A percentile compares a stretch with the other conserved stretches of the same genome.
These are phyloP conservation scores for Knoxdaviesia capensis DNA, from an alignment of 2,329 filamentous ascomycete species.

Conservation along the genomic window DNA sequence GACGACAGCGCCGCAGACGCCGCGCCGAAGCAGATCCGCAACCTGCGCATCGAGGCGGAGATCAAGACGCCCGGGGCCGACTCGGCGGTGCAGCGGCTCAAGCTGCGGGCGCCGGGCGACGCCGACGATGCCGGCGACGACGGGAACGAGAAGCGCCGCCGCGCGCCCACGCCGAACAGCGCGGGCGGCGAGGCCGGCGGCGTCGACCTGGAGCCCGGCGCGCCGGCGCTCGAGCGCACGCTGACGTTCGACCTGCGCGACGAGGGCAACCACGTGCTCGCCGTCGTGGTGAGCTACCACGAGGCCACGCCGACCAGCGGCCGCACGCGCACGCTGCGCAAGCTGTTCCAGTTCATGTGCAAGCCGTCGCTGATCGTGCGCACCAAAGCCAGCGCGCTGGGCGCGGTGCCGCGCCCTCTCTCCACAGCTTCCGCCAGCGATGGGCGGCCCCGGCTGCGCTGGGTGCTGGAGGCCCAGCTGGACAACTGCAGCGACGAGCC, in stretches of 20 bases:
- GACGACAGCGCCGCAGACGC: not conserved
- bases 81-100: constrained; percentile 38
- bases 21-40: constrained; percentile 36
- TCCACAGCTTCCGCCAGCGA: constrained; percentile 14
- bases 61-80: constrained; percentile 69
- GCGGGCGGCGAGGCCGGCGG: constrained; percentile 26
- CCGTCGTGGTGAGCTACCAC: constrained; percentile 85
- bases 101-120: constrained; percentile 25
- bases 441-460: constrained; percentile 20
- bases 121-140: constrained; percentile 4
- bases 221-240: constrained; percentile 54
- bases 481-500: constrained; percentile 81
- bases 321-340: constrained; percentile 70
- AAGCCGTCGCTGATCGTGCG: constrained; percentile 77
- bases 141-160: constrained; percentile 6
- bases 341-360: constrained; percentile 83
- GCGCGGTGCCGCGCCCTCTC: not conserved
- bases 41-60: constrained; percentile 70
- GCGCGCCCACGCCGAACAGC: constrained; percentile 23
- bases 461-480: constrained; percentile 80
- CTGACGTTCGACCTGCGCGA: constrained; percentile 79
- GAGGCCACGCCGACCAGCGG: constrained; percentile 56
- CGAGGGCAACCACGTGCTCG: constrained; percentile 82
- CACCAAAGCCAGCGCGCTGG: constrained; percentile 59
- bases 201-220: constrained; percentile 35